Evolutionary conservation across 352 stramenopile genomes (phyloP), one percentile per base, ranked within the genome.

Genomic region (Globisporangium middletonii): DNA sequence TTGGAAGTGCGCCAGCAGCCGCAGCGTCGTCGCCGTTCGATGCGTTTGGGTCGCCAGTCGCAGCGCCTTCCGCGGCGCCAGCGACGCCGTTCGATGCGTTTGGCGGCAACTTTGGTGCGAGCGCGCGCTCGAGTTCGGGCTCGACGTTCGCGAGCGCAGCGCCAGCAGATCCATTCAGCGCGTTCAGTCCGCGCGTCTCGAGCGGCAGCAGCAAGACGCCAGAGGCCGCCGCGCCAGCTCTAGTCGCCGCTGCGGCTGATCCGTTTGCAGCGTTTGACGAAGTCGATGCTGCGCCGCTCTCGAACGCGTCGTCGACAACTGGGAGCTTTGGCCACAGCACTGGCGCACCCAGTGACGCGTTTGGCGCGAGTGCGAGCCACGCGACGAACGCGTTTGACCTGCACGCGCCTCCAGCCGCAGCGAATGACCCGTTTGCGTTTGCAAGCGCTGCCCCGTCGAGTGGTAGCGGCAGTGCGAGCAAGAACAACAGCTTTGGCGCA

Each of bases 201-300:
- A 71, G 53, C 26, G 63, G 55, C 23, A 58, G 43, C 53, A 60
- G 38, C 16, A 46, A 61, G 15, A 26, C 37, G 28, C 27, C 49
- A 55, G 38, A 50, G 8, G n/a, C 26, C 3, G 55, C 58, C 18
- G 59, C 45, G 15, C 53, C 60, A 43, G 55, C 62, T 42, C 45
- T 53, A 23, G 23, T 23, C 15, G 53, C 55, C 35, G 56, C 59
- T 42, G 26, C 63, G 50, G 30, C 45, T 27, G 74, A 92, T 60
- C 77, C 72, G 41, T 92, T 92, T 60, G 62, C 75, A 27, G 83
- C 80, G 42, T 92, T 92, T 54, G 77, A 88, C 51, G 64, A 48
- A 16, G 71, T 87, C 41, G 73, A 73, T 55, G 45, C 41, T 37
- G 44, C 65, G 1, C 35, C 62, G 33, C 33, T 38, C 33, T 38